Evolutionary conservation across 176 grass and related monocot genomes (phyloP).

Genomic region (Puya raimondii): DNA sequence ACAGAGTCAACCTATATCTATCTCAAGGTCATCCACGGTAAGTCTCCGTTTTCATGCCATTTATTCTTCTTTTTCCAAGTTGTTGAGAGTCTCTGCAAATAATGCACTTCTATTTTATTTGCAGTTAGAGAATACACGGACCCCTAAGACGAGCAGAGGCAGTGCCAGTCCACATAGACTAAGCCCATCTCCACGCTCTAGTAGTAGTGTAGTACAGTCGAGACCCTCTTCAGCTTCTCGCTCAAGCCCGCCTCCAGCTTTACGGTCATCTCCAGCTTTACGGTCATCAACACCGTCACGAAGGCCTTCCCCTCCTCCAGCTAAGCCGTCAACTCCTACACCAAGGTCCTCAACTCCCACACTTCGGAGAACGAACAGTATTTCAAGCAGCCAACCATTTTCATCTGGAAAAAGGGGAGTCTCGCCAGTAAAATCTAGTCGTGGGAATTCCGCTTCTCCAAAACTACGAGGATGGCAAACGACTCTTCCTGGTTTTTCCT

Average conservation of each 20-base stretch:
- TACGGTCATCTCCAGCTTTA: constrained; percentile 33
- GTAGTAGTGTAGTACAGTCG: constrained; percentile 20
- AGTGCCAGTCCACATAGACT: constrained; percentile 77
- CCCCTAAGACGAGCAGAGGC: constrained; percentile 48
- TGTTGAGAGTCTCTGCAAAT: not conserved
- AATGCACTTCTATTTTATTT: not conserved
- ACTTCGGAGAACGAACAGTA: constrained; percentile 63
- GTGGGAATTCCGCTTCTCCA: constrained; percentile 58
- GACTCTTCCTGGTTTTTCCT: constrained; percentile 61
- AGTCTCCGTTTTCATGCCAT: not conserved
- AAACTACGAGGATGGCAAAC: constrained; percentile 61
- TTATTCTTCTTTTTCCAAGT: not conserved
- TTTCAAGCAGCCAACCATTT: constrained; percentile 31
- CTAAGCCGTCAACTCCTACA: constrained; percentile 44
- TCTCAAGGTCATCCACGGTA: constrained; percentile 65
- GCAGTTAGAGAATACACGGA: constrained; percentile 49
- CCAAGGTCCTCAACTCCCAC: constrained; percentile 64
- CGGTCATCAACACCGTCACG: constrained; percentile 35
- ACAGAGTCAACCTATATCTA: constrained; percentile 48
- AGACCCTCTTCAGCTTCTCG: constrained; percentile 52
- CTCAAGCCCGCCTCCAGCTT: constrained; percentile 45
- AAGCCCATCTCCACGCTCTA: constrained; percentile 62
- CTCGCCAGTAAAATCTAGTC: constrained; percentile 52
- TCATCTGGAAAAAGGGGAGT: constrained; percentile 42
- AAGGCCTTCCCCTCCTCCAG: constrained; percentile 56